These are phyloP conservation scores for Allium fistulosum DNA, from an alignment of 106 monocot species.

Conservation along the genomic window DNA sequence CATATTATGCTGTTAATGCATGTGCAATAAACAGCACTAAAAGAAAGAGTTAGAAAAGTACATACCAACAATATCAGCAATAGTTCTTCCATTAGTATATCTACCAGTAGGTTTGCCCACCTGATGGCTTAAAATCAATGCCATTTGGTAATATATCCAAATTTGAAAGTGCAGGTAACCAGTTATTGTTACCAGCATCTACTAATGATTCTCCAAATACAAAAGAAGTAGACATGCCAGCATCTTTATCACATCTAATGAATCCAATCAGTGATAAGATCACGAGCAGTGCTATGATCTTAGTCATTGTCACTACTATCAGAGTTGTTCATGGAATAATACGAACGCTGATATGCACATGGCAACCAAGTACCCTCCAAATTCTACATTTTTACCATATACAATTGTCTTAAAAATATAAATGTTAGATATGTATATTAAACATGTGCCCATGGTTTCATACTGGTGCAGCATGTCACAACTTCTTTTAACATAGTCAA, in stretches of 20 bases:
- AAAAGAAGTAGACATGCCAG: slow-evolving; percentile 31
- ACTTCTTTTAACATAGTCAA: too few species aligned
- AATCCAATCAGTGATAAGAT: background rate
- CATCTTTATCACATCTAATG: background rate
- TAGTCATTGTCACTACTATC: background rate
- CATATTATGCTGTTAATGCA: too few species aligned
- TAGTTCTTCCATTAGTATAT: slow-evolving; percentile 87
- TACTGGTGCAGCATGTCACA: too few species aligned
- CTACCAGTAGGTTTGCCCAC: slow-evolving; percentile 72
- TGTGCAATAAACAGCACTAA: background rate
- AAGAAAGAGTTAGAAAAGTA: background rate
- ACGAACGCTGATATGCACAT: background rate
- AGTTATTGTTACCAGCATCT: slow-evolving; percentile 92
- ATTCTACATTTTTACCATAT: too few species aligned
- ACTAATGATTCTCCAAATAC: slow-evolving; percentile 86
- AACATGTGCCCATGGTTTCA: too few species aligned
- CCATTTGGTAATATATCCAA: slow-evolving; percentile 67
- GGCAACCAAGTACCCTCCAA: too few species aligned
- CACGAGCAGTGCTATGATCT: background rate
- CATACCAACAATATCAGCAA: slow-evolving; percentile 74
- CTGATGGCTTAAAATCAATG: slow-evolving; percentile 68
- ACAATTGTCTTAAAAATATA: too few species aligned
- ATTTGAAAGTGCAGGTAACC: slow-evolving; percentile 52
- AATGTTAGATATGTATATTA: too few species aligned
- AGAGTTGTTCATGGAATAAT: background rate